Evolutionary conservation across 2,329 filamentous ascomycete genomes (phyloP).

Genomic region (Epichloe elymi): DNA sequence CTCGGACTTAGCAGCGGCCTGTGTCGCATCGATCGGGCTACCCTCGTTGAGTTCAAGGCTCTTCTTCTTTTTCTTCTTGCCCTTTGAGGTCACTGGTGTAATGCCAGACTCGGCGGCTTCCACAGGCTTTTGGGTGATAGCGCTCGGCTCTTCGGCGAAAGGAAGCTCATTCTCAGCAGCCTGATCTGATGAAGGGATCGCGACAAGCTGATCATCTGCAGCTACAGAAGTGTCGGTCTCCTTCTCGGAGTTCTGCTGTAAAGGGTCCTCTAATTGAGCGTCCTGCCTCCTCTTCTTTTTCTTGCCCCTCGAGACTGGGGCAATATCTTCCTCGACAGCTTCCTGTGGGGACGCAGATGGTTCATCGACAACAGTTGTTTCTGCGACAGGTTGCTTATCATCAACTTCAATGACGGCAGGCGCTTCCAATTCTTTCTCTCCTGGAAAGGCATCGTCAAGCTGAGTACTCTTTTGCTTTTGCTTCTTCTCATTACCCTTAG

Average conservation of each 20-base stretch:
- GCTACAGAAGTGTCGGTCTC: constrained; percentile 1
- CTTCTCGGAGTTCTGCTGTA: constrained; percentile 2
- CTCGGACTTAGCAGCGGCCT: background rate
- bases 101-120: background rate
- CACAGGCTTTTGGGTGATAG: background rate
- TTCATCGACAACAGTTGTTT: background rate
- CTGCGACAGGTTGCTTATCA: background rate
- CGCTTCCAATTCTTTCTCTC: background rate
- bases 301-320: constrained; percentile 9
- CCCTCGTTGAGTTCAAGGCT: background rate
- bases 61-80: constrained; percentile 9
- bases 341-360: constrained; percentile 3
- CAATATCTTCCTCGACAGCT: constrained; percentile 2
- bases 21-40: background rate
- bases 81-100: background rate
- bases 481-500: background rate
- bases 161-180: background rate
- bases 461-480: background rate
- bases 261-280: constrained; percentile 7
- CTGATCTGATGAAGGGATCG: background rate
- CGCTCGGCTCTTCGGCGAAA: background rate
- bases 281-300: constrained; percentile 16
- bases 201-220: background rate
- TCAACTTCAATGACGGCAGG: background rate
- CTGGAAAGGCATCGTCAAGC: background rate